Conservation (phyloP, 2,329 filamentous ascomycete species). For the Dactylella cylindrospora region DNA sequence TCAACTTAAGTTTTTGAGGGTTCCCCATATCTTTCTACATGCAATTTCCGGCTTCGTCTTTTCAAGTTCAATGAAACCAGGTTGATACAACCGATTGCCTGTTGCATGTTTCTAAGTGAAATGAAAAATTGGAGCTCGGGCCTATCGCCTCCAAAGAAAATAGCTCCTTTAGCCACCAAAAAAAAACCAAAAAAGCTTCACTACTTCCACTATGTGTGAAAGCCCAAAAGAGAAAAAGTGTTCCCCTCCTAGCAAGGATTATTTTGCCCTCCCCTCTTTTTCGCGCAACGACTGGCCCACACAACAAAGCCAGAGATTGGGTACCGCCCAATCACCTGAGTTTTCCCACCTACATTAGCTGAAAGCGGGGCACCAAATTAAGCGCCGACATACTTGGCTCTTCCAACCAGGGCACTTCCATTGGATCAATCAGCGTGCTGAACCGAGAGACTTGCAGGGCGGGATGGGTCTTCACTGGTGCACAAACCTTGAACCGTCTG, state of each 20-base stretch:
- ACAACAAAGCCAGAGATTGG: constrained; percentile 18
- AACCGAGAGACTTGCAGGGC: constrained; percentile 42
- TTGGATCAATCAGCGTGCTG: constrained; percentile 41
- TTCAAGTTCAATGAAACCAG: constrained; percentile 14
- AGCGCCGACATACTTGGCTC: constrained; percentile 38
- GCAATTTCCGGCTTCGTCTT: no score
- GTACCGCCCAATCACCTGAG: constrained; percentile 37
- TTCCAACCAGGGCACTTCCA: constrained; percentile 25
- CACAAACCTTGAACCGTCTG: constrained; percentile 40
- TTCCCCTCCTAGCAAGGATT: constrained; percentile 22
- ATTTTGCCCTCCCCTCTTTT: constrained; percentile 25
- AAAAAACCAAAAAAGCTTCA: constrained; percentile 4
- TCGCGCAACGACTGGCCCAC: constrained; percentile 23
- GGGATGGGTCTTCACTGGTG: constrained; percentile 32
- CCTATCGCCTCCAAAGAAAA: not conserved
- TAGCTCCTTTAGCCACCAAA: constrained; percentile 2
- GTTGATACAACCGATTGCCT: constrained; percentile 29
- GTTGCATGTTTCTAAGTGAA: not conserved
- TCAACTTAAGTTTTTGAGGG: constrained; percentile 3
- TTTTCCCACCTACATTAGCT: constrained; percentile 34
- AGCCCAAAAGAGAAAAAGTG: constrained; percentile 1
- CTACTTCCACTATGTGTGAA: constrained; percentile 3
- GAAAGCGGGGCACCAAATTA: constrained; percentile 31
- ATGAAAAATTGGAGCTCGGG: not conserved
- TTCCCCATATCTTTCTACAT: constrained; percentile 7